Conservation (phyloP, 1,284 basidiomycete genomes). For the Cerioporus squamosus region DNA sequence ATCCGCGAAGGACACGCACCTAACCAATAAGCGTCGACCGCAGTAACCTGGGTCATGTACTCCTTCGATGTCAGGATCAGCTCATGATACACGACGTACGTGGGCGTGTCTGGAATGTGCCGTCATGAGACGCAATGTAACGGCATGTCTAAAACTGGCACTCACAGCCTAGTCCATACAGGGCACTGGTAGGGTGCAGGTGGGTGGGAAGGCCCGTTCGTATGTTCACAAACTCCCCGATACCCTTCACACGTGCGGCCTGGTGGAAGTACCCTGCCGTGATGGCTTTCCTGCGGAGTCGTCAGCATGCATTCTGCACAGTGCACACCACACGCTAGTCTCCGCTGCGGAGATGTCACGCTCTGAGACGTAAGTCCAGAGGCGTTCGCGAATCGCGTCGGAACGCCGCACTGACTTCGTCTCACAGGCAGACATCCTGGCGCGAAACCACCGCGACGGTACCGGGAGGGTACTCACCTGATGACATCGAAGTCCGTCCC, state of each 20-base stretch:
- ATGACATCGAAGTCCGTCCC: slow-evolving; percentile 97
- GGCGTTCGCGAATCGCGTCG: too few species aligned
- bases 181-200: slow-evolving; percentile 94
- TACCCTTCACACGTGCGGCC: slow-evolving; percentile 96
- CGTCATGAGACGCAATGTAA: slow-evolving; percentile 17
- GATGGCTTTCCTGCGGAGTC: slow-evolving; percentile 83
- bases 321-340: neutral
- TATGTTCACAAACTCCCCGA: slow-evolving; percentile 98
- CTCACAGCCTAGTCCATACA: slow-evolving; percentile 95
- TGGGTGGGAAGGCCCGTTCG: slow-evolving; percentile 93
- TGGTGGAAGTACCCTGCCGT: slow-evolving; percentile 99
- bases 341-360: neutral
- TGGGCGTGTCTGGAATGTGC: slow-evolving; percentile 76
- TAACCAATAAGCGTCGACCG: slow-evolving; percentile 95
- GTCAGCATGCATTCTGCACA: slow-evolving; percentile 15
- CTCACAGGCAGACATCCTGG: too few species aligned
- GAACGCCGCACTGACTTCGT: too few species aligned
- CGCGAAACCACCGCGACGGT: neutral
- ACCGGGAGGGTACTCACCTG: slow-evolving; percentile 52
- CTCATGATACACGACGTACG: slow-evolving; percentile 97
- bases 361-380: too few species aligned
- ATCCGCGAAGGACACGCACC: slow-evolving; percentile 47
- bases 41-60: slow-evolving; percentile 97
- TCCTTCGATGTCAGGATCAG: slow-evolving; percentile 93
- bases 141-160: slow-evolving; percentile 4